A percentile compares a stretch with the other conserved stretches of the same genome.
phyloP scores from a whole-genome alignment of 371 early-diverging fungal genomes.

The Blakeslea trispora region DNA sequence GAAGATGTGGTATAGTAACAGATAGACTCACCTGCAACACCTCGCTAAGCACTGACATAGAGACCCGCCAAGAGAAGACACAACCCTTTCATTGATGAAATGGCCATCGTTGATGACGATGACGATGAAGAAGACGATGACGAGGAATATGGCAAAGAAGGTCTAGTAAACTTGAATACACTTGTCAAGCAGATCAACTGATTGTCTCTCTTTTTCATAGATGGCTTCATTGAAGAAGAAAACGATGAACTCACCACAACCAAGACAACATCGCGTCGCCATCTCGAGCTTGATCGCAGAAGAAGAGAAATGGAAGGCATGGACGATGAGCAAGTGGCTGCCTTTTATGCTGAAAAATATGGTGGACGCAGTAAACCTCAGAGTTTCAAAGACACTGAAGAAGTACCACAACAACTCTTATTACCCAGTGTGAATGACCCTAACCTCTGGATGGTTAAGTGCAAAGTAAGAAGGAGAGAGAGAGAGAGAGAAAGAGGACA shows the following conservation, averaged over 20 bases:
- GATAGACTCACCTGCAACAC: background rate
- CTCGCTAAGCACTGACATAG: slow-evolving; percentile 7
- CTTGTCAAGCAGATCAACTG: slow-evolving; percentile 3
- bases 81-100: slow-evolving; percentile 60
- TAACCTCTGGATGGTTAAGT: slow-evolving; percentile 92
- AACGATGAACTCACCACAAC: slow-evolving; percentile 66
- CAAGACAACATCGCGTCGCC: slow-evolving; percentile 48
- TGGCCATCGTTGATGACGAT: slow-evolving; percentile 66
- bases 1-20: slow-evolving; percentile 8
- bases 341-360: slow-evolving; percentile 77
- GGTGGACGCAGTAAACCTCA: slow-evolving; percentile 58
- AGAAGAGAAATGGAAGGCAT: slow-evolving; percentile 68
- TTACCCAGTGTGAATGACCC: slow-evolving; percentile 91
- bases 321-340: slow-evolving; percentile 87
- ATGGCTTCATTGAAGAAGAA: slow-evolving; percentile 75
- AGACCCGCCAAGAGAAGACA: slow-evolving; percentile 49
- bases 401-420: slow-evolving; percentile 78
- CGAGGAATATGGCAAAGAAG: slow-evolving; percentile 70
- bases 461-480: slow-evolving; percentile 72
- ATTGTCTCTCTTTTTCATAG: slow-evolving; percentile 30
- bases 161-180: slow-evolving; percentile 22
- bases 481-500: too few relatives aligned
- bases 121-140: slow-evolving; percentile 67
- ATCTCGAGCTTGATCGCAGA: slow-evolving; percentile 71
- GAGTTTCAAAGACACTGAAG: slow-evolving; percentile 65